Percentiles rank a stretch among this genome's conserved stretches.
Conservation (phyloP, 768 basidiomycete species). For the Podaxis sp. region DNA sequence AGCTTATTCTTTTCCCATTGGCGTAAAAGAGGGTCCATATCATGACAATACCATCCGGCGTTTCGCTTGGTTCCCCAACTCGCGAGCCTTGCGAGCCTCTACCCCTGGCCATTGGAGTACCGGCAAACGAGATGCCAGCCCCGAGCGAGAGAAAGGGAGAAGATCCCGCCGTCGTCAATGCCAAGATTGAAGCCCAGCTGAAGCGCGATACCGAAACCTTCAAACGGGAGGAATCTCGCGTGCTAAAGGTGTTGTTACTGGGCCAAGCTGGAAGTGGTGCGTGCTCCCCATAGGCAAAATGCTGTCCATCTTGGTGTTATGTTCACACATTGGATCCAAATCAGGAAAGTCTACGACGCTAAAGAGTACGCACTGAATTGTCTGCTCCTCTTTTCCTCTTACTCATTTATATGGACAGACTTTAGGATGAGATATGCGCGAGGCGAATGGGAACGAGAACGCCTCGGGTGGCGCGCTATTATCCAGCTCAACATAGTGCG, state of each 20-base stretch:
- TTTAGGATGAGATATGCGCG: conserved; percentile 70
- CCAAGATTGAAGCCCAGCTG: conserved; percentile 3
- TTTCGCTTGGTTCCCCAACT: not conserved
- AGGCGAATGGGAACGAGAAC: conserved; percentile 64
- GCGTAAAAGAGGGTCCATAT: not conserved
- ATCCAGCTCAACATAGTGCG: conserved; percentile 80
- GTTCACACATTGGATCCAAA: conserved; percentile 6
- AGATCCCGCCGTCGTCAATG: not conserved
- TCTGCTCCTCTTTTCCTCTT: not conserved
- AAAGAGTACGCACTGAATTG: conserved; percentile 44
- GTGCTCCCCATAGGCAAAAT: conserved; percentile 19
- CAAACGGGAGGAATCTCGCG: not conserved
- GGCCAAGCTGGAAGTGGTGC: conserved; percentile 67
- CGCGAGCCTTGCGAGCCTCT: not conserved
- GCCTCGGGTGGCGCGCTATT: conserved; percentile 72
- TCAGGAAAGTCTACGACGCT: conserved; percentile 70
- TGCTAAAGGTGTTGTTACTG: conserved; percentile 51
- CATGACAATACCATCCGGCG: not conserved
- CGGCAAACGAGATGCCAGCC: not conserved
- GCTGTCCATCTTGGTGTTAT: conserved; percentile 2
- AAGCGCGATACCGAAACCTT: not conserved
- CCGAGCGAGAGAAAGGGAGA: not conserved
- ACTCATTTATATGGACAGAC: conserved; percentile 36
- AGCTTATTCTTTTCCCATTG: not conserved
- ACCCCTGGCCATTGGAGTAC: not conserved